Evolutionary conservation across 2,329 filamentous ascomycete genomes (phyloP).

Genomic region (Hansfordia pulvinata): DNA sequence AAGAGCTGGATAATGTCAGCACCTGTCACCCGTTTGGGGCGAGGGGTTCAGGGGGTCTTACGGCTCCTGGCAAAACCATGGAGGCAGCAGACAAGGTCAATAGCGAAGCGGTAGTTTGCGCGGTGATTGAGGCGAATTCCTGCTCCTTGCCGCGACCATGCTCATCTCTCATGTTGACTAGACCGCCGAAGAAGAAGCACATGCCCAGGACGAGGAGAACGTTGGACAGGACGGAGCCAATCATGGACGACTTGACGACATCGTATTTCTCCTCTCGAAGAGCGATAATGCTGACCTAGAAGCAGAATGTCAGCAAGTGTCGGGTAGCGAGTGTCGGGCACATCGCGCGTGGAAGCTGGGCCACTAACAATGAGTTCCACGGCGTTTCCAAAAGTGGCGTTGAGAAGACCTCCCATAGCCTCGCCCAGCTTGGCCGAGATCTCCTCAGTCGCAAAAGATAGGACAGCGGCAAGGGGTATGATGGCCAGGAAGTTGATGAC

Average conservation of each 20-base stretch:
- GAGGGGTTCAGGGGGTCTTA: constrained; percentile 16
- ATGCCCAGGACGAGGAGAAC: constrained; percentile 76
- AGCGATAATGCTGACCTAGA: constrained; percentile 80
- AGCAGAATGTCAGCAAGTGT: constrained; percentile 7
- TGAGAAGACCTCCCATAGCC: constrained; percentile 59
- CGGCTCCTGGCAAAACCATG: constrained; percentile 64
- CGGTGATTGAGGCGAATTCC: constrained; percentile 60
- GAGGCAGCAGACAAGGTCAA: constrained; percentile 68
- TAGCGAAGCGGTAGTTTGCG: constrained; percentile 62
- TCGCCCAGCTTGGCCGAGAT: constrained; percentile 60
- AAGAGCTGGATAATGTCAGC: constrained; percentile 37
- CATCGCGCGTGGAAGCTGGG: constrained; percentile 5
- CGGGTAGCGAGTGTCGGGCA: constrained; percentile 2
- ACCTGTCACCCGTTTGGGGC: not conserved
- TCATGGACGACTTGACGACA: constrained; percentile 96
- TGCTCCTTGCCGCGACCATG: constrained; percentile 52
- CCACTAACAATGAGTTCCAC: constrained; percentile 60
- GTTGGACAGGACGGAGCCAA: constrained; percentile 90
- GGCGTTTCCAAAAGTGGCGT: constrained; percentile 68
- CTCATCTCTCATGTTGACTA: constrained; percentile 43
- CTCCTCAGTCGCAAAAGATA: constrained; percentile 70
- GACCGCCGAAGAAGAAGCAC: constrained; percentile 65
- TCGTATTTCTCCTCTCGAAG: constrained; percentile 76
- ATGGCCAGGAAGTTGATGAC: constrained; percentile 71
- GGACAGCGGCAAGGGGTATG: constrained; percentile 58